These are phyloP conservation scores for Yamadazyma paraphyllophila DNA, from an alignment of 805 yeast genomes.

Conservation along the genomic window DNA sequence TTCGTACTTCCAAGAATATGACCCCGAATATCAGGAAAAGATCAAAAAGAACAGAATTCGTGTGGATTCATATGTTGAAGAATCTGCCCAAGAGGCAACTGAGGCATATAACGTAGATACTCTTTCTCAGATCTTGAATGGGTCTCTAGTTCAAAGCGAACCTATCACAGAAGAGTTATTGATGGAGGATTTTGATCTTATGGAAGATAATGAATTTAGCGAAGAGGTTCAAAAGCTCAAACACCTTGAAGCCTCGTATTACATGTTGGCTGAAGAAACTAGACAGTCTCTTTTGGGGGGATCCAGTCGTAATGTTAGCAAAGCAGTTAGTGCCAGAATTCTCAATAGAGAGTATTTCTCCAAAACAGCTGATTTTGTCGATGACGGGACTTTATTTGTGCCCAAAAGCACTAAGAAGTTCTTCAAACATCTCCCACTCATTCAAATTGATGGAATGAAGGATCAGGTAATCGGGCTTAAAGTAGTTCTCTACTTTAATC, in stretches of 20 bases:
- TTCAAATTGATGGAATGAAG: slow-evolving; percentile 17
- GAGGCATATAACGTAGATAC: not conserved
- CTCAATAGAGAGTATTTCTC: slow-evolving; percentile 19
- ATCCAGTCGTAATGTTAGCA: slow-evolving; percentile 28
- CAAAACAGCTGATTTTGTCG: slow-evolving; percentile 16
- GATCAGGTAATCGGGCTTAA: slow-evolving; percentile 20
- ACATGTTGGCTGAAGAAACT: slow-evolving; percentile 34
- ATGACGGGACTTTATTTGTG: slow-evolving; percentile 28
- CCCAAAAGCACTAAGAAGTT: slow-evolving; percentile 36
- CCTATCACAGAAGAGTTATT: not conserved
- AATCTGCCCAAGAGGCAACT: not conserved
- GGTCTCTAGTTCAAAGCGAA: not conserved
- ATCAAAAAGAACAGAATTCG: not conserved
- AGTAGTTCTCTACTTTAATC: slow-evolving; percentile 20
- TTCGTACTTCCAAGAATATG: slow-evolving; percentile 56
- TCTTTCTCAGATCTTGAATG: slow-evolving; percentile 1
- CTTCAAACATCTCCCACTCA: slow-evolving; percentile 28
- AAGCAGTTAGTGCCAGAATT: slow-evolving; percentile 24
- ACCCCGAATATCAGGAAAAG: slow-evolving; percentile 28
- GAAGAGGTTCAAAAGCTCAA: slow-evolving; percentile 15
- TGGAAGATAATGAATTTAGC: slow-evolving; percentile 1
- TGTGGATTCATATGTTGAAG: not conserved
- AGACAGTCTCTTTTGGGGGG: slow-evolving; percentile 32
- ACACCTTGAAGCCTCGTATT: slow-evolving; percentile 28
- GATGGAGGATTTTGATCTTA: not conserved